phyloP scores from a whole-genome alignment of 163 green algal genomes.

The Scenedesmus sp. region DNA sequence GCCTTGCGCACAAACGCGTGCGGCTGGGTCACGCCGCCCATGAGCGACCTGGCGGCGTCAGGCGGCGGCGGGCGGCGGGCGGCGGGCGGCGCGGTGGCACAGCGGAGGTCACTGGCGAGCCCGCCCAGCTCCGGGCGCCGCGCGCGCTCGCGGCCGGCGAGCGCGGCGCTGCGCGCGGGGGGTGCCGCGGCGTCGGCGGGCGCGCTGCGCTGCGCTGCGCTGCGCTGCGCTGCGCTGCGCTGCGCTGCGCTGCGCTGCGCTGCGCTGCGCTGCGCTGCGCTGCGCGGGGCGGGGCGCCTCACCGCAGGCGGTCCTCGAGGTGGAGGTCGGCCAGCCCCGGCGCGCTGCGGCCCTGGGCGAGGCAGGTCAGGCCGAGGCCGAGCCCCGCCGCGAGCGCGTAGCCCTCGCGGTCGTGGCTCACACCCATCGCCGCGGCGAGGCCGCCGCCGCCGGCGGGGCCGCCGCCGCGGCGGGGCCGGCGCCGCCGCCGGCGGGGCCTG shows the following conservation, averaged over 20 bases:
- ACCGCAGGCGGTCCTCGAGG: conserved; percentile 80
- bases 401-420: conserved; percentile 84
- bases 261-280: too few relatives aligned
- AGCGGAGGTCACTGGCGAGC: too few relatives aligned
- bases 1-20: background rate
- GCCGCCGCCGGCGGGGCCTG: conserved; percentile 37
- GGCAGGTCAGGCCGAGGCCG: conserved; percentile 89
- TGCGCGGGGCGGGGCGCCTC: too few relatives aligned
- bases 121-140: too few relatives aligned
- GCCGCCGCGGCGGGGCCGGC: background rate
- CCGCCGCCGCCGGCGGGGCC: conserved; percentile 7
- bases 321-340: conserved; percentile 81
- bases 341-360: conserved; percentile 77
- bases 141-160: too few relatives aligned
- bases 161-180: too few relatives aligned
- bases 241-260: too few relatives aligned
- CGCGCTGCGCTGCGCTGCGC: too few relatives aligned
- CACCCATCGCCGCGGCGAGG: conserved; percentile 41
- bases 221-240: too few relatives aligned
- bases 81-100: too few relatives aligned
- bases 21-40: background rate
- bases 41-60: background rate
- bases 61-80: background rate
- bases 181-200: too few relatives aligned
- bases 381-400: conserved; percentile 92